phyloP scores from a whole-genome alignment of 495 filamentous ascomycete genomes.

The Aspergillus saccharolyticus region DNA sequence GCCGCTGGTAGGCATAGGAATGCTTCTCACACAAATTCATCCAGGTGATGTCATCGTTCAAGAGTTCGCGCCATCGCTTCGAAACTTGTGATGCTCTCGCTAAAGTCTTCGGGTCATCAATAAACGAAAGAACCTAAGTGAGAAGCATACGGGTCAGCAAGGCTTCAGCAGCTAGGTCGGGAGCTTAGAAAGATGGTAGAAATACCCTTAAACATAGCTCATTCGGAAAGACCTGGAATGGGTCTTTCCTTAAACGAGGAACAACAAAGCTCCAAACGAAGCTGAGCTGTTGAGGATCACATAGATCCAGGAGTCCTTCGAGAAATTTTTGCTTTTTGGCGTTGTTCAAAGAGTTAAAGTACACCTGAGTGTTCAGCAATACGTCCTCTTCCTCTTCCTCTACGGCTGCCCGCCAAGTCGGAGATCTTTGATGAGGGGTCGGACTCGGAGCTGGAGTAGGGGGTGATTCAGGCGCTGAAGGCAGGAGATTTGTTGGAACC shows the following conservation, averaged over 20 bases:
- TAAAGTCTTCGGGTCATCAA: constrained; percentile 90
- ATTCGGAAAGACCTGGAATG: constrained; percentile 81
- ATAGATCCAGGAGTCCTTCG: constrained; percentile 80
- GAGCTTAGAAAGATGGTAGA: background rate
- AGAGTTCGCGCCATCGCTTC: constrained; percentile 80
- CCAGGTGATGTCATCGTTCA: constrained; percentile 97
- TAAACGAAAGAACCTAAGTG: constrained; percentile 76
- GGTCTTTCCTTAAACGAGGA: constrained; percentile 90
- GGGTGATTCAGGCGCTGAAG: constrained; percentile 63
- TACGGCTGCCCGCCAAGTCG: constrained; percentile 53
- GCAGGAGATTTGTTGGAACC: constrained; percentile 56
- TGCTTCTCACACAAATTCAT: constrained; percentile 93
- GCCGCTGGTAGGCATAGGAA: constrained; percentile 63
- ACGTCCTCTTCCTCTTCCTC: constrained; percentile 52
- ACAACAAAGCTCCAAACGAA: constrained; percentile 92
- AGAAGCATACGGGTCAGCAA: constrained; percentile 3
- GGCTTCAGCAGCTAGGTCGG: constrained; percentile 3
- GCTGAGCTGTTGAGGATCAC: constrained; percentile 88
- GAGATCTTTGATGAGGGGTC: constrained; percentile 55
- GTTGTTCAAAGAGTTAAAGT: constrained; percentile 51
- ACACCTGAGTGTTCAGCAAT: constrained; percentile 48
- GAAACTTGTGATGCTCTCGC: constrained; percentile 92
- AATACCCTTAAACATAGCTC: constrained; percentile 83
- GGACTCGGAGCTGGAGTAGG: constrained; percentile 66
- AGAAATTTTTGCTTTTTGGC: constrained; percentile 60